Base-by-base conservation (phyloP, 1,284 basidiomycete genomes). In the Sanguinoderma infundibulare region DNA sequence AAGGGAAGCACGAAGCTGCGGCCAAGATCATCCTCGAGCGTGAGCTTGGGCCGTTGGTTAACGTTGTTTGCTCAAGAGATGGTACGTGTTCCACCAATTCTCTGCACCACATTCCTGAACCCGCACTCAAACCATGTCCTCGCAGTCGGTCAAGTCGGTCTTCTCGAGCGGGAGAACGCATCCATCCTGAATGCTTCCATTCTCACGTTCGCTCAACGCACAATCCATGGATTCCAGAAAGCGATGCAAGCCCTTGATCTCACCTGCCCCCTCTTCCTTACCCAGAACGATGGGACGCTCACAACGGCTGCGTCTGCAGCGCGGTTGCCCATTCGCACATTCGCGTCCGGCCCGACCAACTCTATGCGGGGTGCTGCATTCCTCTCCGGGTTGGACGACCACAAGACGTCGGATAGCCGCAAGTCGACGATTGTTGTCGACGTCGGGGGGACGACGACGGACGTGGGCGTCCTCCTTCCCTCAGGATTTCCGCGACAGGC, bases 81-180 rank as follows among this genome's bases (percentile, higher is more conserved):
- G 76, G 77, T 81, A 55, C 42, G 26, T 15, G 14, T 46, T 24
- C 17, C 2, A 22, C 34, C 14, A 28, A 24, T 34, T 46, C 42
- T 28, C 15, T 15, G 15, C n/a, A n/a, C n/a, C n/a, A n/a, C n/a
- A n/a, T 5, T 22, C 9, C 17, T 39, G 15, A 35, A 44, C 36
- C 24, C 20, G 30, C 35, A 36, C 35, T 28, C 47, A 63, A 73
- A 42, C 53, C 73, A n/a, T 67, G 72, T 75, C 38, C 20, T 49
- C 30, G 17, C 22, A 83, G 83, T 86, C 53, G 84, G 82, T 10
- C 81, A 82, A 61, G 75, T 85, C 55, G 84, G 86, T 51, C 77
- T 87, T 55, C 74, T 87, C 17, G 83, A 87, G 67, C 80, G 86
- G 39, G 87, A 87, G 71, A 87, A 88, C 60, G 86, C 87, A 0